Base-by-base conservation (phyloP, 1,284 basidiomycete genomes). In the Austropuccinia psidii region DNA sequence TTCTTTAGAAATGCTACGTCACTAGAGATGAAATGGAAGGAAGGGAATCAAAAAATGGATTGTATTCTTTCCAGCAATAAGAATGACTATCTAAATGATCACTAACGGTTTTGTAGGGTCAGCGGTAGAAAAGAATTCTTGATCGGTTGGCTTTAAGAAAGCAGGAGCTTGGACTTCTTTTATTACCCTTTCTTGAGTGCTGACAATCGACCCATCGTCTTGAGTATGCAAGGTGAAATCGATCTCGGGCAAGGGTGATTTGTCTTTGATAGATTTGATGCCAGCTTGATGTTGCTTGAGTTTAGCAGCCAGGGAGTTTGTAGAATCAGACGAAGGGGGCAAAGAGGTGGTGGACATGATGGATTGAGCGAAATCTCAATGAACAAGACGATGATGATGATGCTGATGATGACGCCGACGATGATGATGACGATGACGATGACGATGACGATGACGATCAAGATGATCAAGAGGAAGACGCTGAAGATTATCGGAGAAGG, bases 1-100 rank as follows among this genome's bases (percentile, higher is more conserved):
- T 98, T 98, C 85, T 98, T 98, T 76, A 98, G 85, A 82, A 95
- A 98, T 39, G 91, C 93, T 78, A 98, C 86, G 82, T 98, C 91
- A n/a, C 69, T 72, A 35, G 21, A 21, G 21, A 62, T 27, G 21
- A 31, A 62, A 52, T 17, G 31, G 33, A n/a, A 54, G 65, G 17
- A 41, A 39, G 65, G 27, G n/a, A 15, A 31, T n/a, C 8, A 19
- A 60, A 19, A 49, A 29, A 33, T 1, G 37, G 15, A 49, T 66
- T 19, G 8, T 19, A n/a, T 45, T n/a, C 11, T 11, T 45, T 45
- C 11, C 11, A n/a, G n/a, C 11, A n/a, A n/a, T 45, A 45, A 11
- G 41, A 45, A 45, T n/a, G 41, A 45, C n/a, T n/a, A n/a, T 11
- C 11, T 45, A 11, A n/a, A 45, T 45, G 41, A 45, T 45, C 11